Conservation (phyloP, 1,284 basidiomycete genomes). For the Mycena sp. region DNA sequence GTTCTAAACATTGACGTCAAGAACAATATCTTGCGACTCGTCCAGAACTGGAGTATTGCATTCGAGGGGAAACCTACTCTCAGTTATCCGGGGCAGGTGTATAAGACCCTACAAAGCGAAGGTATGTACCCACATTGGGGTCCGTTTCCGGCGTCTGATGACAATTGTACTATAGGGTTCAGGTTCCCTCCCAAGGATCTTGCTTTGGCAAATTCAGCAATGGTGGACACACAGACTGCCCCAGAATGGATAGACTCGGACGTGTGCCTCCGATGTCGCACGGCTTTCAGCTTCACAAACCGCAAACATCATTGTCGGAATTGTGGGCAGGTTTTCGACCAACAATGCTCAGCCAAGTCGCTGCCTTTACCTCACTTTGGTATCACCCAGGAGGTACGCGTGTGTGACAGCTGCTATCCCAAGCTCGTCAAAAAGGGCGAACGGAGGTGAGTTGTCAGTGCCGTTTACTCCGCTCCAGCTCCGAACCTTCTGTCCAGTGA, state of each 20-base stretch:
- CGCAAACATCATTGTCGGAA: constrained; percentile 99
- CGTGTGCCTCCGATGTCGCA: constrained; percentile 93
- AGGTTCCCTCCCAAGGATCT: constrained; percentile 87
- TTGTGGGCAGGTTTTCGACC: constrained; percentile 97
- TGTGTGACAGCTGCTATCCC: constrained; percentile 91
- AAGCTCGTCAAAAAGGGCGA: constrained; percentile 77
- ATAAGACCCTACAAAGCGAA: constrained; percentile 81
- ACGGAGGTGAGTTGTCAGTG: constrained; percentile 53
- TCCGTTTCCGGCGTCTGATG: constrained; percentile 17
- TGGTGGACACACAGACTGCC: constrained; percentile 89
- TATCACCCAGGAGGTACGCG: constrained; percentile 92
- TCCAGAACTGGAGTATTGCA: constrained; percentile 95
- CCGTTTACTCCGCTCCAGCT: constrained; percentile 13
- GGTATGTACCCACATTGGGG: constrained; percentile 56
- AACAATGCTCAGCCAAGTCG: constrained; percentile 89
- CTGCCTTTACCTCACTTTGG: constrained; percentile 94
- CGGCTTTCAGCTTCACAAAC: constrained; percentile 94
- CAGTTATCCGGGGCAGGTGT: constrained; percentile 82
- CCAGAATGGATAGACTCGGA: constrained; percentile 98
- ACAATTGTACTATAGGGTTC: constrained; percentile 61
- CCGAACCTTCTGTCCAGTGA: constrained; percentile 43
- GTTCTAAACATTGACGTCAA: constrained; percentile 86
- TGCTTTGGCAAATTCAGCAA: constrained; percentile 75
- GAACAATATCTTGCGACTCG: constrained; percentile 79
- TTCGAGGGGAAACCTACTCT: constrained; percentile 88